These are phyloP conservation scores for Cucumis sativus DNA, from an alignment of 306 rosid species.

Conservation along the genomic window Cucumber_9930_V3 NC_026655.2:24725001-24725500, in stretches of 20 bases:
- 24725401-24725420: neutral
- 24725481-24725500: neutral
- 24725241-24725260: slow-evolving; percentile 31
- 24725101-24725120: neutral
- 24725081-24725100: neutral
- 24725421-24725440: neutral
- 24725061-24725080: neutral
- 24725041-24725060: neutral
- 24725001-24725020: neutral
- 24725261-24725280: slow-evolving; percentile 77
- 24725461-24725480: neutral
- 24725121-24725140: neutral
- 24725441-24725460: neutral
- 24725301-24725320: slow-evolving; percentile 30
- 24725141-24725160: neutral
- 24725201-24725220: neutral
- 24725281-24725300: slow-evolving; percentile 62
- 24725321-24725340: slow-evolving; percentile 24
- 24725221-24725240: neutral
- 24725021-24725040: neutral
- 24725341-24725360: slow-evolving; percentile 18
- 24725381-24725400: slow-evolving; percentile 3
- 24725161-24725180: neutral
- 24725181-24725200: neutral
- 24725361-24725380: slow-evolving; percentile 1